These are phyloP conservation scores for Herpetospermum pedunculosum DNA, from an alignment of 306 rosid genomes.

Conservation along the genomic window DNA sequence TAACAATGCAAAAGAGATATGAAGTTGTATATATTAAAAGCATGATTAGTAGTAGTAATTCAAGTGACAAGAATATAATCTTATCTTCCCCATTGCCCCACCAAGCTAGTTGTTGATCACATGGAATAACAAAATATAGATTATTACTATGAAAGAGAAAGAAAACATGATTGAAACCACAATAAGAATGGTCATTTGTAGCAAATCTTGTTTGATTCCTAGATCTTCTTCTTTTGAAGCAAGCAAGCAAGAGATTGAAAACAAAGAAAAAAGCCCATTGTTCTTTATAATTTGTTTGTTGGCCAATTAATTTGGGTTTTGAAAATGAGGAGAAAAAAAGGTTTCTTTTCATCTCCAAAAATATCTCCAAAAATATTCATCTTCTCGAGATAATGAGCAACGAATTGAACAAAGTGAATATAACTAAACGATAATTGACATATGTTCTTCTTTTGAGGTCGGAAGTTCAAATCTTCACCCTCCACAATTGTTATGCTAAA, in stretches of 20 bases:
- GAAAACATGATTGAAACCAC: constrained; percentile 1
- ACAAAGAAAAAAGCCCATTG: background rate
- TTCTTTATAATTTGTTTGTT: background rate
- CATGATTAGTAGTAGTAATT: background rate
- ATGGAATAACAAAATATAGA: background rate
- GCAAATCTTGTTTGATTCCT: constrained; percentile 6
- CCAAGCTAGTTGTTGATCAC: constrained; percentile 6
- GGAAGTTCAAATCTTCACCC: no score
- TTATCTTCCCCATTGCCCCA: background rate
- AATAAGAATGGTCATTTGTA: background rate
- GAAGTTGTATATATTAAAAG: background rate
- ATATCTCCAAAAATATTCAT: no score
- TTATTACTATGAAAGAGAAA: background rate
- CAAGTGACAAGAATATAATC: background rate
- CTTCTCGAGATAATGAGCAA: no score
- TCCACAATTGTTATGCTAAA: no score
- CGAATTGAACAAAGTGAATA: no score
- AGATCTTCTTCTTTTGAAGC: background rate
- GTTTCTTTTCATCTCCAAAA: background rate
- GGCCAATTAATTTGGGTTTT: background rate
- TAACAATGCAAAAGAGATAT: background rate
- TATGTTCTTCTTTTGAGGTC: no score
- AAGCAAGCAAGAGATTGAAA: background rate
- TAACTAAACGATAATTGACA: no score
- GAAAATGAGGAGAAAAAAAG: background rate